Conservation (phyloP, 495 filamentous ascomycete genomes). For the Aspergillus heteromorphus region DNA sequence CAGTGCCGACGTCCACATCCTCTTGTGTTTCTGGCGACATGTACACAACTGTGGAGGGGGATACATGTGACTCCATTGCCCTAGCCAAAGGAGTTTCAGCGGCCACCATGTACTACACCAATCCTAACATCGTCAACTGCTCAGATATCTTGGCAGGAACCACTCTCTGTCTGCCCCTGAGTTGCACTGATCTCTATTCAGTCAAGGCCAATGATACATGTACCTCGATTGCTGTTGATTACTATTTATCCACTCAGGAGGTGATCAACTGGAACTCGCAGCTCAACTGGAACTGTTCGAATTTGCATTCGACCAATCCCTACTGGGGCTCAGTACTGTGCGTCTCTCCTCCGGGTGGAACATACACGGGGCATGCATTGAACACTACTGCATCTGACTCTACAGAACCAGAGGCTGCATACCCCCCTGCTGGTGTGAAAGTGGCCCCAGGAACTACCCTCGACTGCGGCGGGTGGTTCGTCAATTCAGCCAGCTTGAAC, state of each 20-base stretch:
- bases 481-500: neutral
- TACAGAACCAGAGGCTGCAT: neutral
- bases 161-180: neutral
- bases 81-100: neutral
- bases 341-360: neutral
- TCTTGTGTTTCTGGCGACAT: neutral
- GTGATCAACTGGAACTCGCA: neutral
- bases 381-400: neutral
- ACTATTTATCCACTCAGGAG: neutral
- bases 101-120: neutral
- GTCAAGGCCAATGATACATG: neutral
- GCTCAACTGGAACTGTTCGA: neutral
- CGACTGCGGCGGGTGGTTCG: neutral
- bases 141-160: neutral
- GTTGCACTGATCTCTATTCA: neutral
- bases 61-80: conserved; percentile 4
- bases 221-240: neutral
- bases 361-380: neutral
- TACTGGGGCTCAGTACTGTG: neutral
- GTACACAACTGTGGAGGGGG: neutral
- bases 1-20: neutral
- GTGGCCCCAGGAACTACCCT: neutral
- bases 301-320: neutral
- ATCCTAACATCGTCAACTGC: neutral
- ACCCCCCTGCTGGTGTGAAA: neutral